phyloP scores from a whole-genome alignment of 1,139 yeast genomes.

The Suhomyces chickasaworum region DNA sequence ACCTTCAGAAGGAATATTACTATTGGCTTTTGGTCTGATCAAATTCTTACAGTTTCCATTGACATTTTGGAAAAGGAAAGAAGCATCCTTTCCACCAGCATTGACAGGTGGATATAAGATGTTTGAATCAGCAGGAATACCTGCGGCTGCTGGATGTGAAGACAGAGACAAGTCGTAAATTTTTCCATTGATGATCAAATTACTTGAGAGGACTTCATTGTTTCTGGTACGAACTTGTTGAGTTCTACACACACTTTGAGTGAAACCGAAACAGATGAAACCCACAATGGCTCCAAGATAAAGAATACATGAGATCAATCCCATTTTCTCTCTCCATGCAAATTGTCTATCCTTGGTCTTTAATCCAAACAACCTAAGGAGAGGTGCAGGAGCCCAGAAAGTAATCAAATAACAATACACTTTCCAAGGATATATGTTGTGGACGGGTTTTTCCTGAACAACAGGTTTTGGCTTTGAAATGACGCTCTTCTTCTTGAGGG shows the following conservation, averaged over 20 bases:
- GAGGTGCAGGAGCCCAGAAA: slow-evolving; percentile 87
- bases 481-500: slow-evolving; percentile 30
- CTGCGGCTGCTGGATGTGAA: slow-evolving; percentile 79
- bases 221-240: slow-evolving; percentile 53
- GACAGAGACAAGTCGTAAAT: slow-evolving; percentile 73
- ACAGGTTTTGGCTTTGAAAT: slow-evolving; percentile 23
- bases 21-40: slow-evolving; percentile 69
- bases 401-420: slow-evolving; percentile 78
- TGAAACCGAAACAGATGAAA: slow-evolving; percentile 88
- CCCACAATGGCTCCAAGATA: slow-evolving; percentile 80
- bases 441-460: slow-evolving; percentile 21
- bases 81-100: slow-evolving; percentile 90
- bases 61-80: slow-evolving; percentile 90
- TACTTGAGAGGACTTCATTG: slow-evolving; percentile 59
- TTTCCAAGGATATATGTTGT: slow-evolving; percentile 68
- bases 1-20: slow-evolving; percentile 68
- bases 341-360: slow-evolving; percentile 77
- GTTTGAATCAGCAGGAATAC: slow-evolving; percentile 66
- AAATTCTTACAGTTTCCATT: slow-evolving; percentile 89
- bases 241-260: slow-evolving; percentile 73
- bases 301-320: slow-evolving; percentile 71
- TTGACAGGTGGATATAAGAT: slow-evolving; percentile 79
- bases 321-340: slow-evolving; percentile 98
- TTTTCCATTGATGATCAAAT: slow-evolving; percentile 77
- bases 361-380: slow-evolving; percentile 75